phyloP scores from a whole-genome alignment of 2,329 filamentous ascomycete genomes.

The Aspergillus uvarum region DNA sequence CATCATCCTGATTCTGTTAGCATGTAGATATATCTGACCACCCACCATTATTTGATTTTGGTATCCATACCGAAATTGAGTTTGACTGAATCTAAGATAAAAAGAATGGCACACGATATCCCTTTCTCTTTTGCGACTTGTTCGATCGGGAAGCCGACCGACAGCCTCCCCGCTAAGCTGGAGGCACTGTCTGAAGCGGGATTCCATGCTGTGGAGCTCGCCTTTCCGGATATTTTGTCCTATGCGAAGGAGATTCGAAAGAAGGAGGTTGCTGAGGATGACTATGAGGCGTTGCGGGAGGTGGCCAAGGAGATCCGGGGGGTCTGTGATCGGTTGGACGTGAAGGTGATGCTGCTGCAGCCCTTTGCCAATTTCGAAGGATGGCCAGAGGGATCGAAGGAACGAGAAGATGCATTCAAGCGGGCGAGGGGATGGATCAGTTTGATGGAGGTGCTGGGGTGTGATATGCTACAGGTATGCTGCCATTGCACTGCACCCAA shows the following conservation, averaged over 20 bases:
- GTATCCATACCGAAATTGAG: no score
- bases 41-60: background rate
- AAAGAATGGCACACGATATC: constrained; percentile 11
- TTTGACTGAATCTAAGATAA: background rate
- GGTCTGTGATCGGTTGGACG: constrained; percentile 53
- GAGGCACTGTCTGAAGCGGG: constrained; percentile 41
- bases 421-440: constrained; percentile 66
- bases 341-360: constrained; percentile 70
- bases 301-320: constrained; percentile 56
- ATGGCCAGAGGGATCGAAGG: constrained; percentile 60
- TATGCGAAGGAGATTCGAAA: constrained; percentile 58
- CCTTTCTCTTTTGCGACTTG: constrained; percentile 46
- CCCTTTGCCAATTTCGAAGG: constrained; percentile 77
- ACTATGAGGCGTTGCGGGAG: constrained; percentile 59
- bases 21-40: no score
- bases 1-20: background rate
- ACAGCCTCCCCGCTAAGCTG: constrained; percentile 41
- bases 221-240: constrained; percentile 68
- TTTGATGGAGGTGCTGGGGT: constrained; percentile 69
- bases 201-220: constrained; percentile 68
- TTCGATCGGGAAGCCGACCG: constrained; percentile 40
- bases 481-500: no score
- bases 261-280: constrained; percentile 44
- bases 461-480: constrained; percentile 67
- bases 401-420: constrained; percentile 62